phyloP scores from a whole-genome alignment of 192 early-diverging fungal genomes.

The Coemansia sp. region DNA sequence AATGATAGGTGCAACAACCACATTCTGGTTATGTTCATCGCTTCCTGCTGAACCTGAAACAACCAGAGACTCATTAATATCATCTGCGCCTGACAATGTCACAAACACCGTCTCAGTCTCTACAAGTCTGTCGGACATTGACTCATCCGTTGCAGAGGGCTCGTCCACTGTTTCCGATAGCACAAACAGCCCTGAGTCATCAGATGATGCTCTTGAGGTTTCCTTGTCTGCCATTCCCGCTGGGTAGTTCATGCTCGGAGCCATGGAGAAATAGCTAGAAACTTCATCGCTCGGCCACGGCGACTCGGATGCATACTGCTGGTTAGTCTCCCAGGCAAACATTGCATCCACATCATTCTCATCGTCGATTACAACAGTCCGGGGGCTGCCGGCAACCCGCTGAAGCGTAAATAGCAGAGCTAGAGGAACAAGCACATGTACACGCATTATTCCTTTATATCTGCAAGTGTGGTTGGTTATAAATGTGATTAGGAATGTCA shows the following conservation, averaged over 20 bases:
- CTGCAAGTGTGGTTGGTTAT: not conserved
- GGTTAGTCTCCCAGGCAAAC: slow-evolving; percentile 24
- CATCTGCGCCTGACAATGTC: not conserved
- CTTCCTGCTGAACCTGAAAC: not conserved
- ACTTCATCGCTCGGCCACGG: slow-evolving; percentile 9
- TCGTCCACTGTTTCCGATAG: not conserved
- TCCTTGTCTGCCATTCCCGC: slow-evolving; percentile 16
- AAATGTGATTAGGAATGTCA: slow-evolving; percentile 4
- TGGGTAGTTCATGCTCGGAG: slow-evolving; percentile 1
- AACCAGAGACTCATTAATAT: not conserved
- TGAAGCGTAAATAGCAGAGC: slow-evolving; percentile 7
- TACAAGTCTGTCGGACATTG: not conserved
- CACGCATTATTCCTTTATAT: slow-evolving; percentile 10
- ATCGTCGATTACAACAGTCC: slow-evolving; percentile 3
- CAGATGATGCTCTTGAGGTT: slow-evolving; percentile 8
- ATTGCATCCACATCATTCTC: not conserved
- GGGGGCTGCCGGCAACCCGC: slow-evolving; percentile 22
- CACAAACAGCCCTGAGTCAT: not conserved
- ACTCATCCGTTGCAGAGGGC: not conserved
- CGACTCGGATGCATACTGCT: slow-evolving; percentile 21
- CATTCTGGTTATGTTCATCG: not conserved
- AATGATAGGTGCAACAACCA: not conserved
- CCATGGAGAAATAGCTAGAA: not conserved
- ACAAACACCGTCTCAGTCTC: slow-evolving; percentile 12
- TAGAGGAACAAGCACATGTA: slow-evolving; percentile 3